Conservation (phyloP, 2,329 filamentous ascomycete genomes). For the Fusarium phyllophilum region DNA sequence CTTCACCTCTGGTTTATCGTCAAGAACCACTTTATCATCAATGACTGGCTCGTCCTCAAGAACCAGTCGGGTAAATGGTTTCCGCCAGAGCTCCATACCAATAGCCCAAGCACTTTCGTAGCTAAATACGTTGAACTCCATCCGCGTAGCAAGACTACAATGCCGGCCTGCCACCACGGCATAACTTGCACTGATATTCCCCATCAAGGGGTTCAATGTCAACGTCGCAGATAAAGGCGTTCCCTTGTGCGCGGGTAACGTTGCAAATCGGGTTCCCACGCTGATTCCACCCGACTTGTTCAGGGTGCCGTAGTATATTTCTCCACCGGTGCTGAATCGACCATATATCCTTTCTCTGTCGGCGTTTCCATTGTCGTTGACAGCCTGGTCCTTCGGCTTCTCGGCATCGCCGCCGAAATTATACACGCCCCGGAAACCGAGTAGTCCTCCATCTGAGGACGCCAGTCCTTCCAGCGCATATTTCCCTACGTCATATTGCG, state of each 20-base stretch:
- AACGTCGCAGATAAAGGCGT: slow-evolving; percentile 94
- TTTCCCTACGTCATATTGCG: slow-evolving; percentile 85
- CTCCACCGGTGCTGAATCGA: slow-evolving; percentile 88
- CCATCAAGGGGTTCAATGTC: slow-evolving; percentile 93
- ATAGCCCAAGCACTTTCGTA: slow-evolving; percentile 96
- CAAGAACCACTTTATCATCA: slow-evolving; percentile 41
- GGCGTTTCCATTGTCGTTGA: slow-evolving; percentile 37
- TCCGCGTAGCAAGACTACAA: slow-evolving; percentile 86
- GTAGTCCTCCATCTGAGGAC: slow-evolving; percentile 88
- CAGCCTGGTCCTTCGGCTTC: slow-evolving; percentile 32
- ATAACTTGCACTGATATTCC: slow-evolving; percentile 90
- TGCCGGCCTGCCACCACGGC: slow-evolving; percentile 86
- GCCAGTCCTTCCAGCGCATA: slow-evolving; percentile 92
- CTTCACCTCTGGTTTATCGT: slow-evolving; percentile 22
- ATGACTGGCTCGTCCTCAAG: slow-evolving; percentile 47
- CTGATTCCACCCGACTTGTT: slow-evolving; percentile 96
- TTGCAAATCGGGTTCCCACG: slow-evolving; percentile 88
- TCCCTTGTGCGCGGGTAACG: slow-evolving; percentile 80
- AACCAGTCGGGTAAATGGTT: slow-evolving; percentile 55
- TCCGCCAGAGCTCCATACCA: slow-evolving; percentile 92
- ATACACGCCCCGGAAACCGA: slow-evolving; percentile 90
- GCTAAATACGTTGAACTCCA: slow-evolving; percentile 98
- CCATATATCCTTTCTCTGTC: slow-evolving; percentile 75
- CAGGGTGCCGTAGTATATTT: slow-evolving; percentile 93
- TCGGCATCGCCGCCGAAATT: slow-evolving; percentile 85